Evolutionary conservation across 2,329 filamentous ascomycete genomes (phyloP), one percentile per base, ranked within the genome.

Genomic region (Alternaria sp.): DNA sequence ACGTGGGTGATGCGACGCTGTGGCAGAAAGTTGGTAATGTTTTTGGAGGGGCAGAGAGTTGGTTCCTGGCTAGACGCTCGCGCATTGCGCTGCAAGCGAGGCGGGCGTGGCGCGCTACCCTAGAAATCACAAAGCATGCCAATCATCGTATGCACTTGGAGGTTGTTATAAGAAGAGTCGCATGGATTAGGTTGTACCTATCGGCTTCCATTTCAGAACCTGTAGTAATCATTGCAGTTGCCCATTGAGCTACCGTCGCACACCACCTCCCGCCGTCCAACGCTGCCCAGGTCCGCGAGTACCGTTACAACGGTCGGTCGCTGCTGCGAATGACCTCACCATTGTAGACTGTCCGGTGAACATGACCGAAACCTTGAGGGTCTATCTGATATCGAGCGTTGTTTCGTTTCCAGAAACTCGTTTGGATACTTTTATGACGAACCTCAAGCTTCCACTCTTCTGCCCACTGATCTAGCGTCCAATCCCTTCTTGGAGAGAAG

Each of bases 11-110:
- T 50, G n/a, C 25, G 46, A 50, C 13, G 46, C 0, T 8, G 46
- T 28, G 15, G 17, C 11, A 32, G 49, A 52, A 36, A 0, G 32
- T 30, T 23, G 28, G 13, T 52, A 1, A n/a, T 52, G 28, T 52
- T 52, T 49, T 49, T 36, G 49, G 49, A 52, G 49, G 49, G 49
- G 49, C 15, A 52, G 49, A 15, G 3, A 1, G 8, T 25, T 52
- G 49, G 49, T 52, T 52, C 30, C 49, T 52, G 49, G 49, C 30
- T 52, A 25, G 49, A 25, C 11, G 49, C 30, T 19, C 19, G 49
- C 49, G 49, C 30, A 36, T 13, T 11, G 12, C 12, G 17, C 8
- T 17, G 36, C 28, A 52, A 52, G 49, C 49, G 28, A 52, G 49
- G 19, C 28, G 17, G 49, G 28, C 49, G 26, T 23, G 47, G 26